Base-by-base conservation (phyloP, 495 filamentous ascomycete genomes). In the Physcia stellaris region DNA sequence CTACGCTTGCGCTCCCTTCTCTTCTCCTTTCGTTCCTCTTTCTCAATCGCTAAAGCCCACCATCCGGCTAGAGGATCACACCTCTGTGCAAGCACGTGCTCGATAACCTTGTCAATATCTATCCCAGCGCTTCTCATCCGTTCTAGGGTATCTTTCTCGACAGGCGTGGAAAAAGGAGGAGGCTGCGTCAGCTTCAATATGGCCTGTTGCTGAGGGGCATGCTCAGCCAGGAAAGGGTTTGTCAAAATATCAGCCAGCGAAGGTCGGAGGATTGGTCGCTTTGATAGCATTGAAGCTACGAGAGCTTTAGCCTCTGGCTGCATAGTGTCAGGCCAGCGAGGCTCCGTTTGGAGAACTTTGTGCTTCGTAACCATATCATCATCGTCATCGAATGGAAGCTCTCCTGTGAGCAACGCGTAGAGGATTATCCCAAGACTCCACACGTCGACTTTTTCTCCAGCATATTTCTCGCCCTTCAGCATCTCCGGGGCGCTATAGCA, bases 401-500 rank as follows among this genome's bases (percentile, higher is more conserved):
- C 92, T 28, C 90, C 90, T 29, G 79, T 82, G 34, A 98, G 65
- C 23, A 98, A 66, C 26, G 90, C 87, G 58, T 92, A 96, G 16
- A 98, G 70, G 45, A 98, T 98, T 34, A 96, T 86, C 0, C 90
- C 90, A 49, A 98, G 59, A 56, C 90, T 96, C 90, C 90, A 98
- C 4, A 96, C 84, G 55, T 98, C 90, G 39, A 98, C 90, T 57
- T 92, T 94, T 61, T 95, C 87, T 2, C 86, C 87, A 0, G 86
- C 87, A 53, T 98, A 98, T 55, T 92, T 96, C 59, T 98, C 90
- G 26, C 86, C 92, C 55, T 90, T 94, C 24, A 98, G 70, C 90
- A 98, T 96, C 55, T 98, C 90, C 2, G 90, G 90, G 6, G 90
- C 90, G 42, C 85, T 93, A 59, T 98, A 98, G 61, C 87, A 95